Evolutionary conservation across 2,329 filamentous ascomycete genomes (phyloP).

Genomic region (Fonsecaea pugnacius): DNA sequence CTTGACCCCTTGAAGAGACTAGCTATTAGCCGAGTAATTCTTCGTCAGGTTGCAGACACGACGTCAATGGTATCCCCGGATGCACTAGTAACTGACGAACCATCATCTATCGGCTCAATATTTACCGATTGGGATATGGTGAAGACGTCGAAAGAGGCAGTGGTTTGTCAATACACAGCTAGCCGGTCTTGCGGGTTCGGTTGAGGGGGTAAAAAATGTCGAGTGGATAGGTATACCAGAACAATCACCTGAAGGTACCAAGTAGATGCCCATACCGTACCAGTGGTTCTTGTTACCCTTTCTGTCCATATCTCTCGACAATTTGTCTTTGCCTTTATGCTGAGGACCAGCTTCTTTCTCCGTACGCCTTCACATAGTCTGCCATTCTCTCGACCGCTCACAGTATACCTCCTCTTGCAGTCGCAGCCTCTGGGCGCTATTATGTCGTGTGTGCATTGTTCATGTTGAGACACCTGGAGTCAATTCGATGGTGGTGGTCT

Average conservation of each 20-base stretch:
- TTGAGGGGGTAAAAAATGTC: neutral
- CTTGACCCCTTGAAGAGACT: neutral
- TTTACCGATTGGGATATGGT: neutral
- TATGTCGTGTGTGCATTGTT: too few relatives aligned
- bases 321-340: too few relatives aligned
- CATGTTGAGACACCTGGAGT: neutral
- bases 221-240: neutral
- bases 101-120: conserved; percentile 10
- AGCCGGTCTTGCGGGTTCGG: neutral
- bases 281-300: neutral
- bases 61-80: neutral
- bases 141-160: neutral
- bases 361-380: neutral
- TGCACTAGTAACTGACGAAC: conserved; percentile 1
- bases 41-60: neutral
- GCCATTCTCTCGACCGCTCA: neutral
- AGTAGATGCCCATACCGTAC: neutral
- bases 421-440: neutral
- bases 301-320: neutral
- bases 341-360: neutral
- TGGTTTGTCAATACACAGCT: neutral
- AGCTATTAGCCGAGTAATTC: neutral
- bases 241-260: neutral
- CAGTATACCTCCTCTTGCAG: neutral
- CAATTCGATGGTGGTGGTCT: neutral